A percentile compares a stretch with the other conserved stretches of the same genome.
Conservation (phyloP, 805 yeast species). For the Grigorovia yakushimaensis region DNA sequence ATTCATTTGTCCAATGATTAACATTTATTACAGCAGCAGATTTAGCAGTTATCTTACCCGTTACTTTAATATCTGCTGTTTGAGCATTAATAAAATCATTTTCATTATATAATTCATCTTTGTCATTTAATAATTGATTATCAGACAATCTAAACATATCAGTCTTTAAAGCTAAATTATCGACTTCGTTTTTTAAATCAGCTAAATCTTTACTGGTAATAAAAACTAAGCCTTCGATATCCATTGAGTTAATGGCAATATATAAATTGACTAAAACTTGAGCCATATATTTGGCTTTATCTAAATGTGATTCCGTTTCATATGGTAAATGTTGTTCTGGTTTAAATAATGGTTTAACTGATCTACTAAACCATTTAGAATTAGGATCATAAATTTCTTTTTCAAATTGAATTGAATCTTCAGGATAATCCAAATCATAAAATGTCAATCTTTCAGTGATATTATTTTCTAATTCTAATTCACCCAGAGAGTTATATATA, state of each 20-base stretch:
- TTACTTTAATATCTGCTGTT: slow-evolving; percentile 30
- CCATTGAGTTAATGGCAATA: slow-evolving; percentile 65
- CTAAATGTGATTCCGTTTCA: slow-evolving; percentile 53
- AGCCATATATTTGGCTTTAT: slow-evolving; percentile 62
- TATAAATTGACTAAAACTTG: slow-evolving; percentile 75
- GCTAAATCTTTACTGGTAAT: slow-evolving; percentile 63
- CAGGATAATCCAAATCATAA: slow-evolving; percentile 46
- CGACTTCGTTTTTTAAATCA: slow-evolving; percentile 29
- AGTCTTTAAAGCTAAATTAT: slow-evolving; percentile 45
- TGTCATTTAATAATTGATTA: slow-evolving; percentile 31
- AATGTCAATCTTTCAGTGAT: slow-evolving; percentile 27
- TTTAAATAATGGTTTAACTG: slow-evolving; percentile 26
- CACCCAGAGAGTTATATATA: slow-evolving; percentile 12
- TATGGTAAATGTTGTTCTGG: slow-evolving; percentile 54
- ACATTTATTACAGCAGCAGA: slow-evolving; percentile 69
- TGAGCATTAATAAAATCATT: slow-evolving; percentile 22
- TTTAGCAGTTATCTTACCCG: slow-evolving; percentile 52
- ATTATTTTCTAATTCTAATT: slow-evolving; percentile 17
- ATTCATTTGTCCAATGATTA: slow-evolving; percentile 80
- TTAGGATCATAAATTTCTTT: slow-evolving; percentile 24
- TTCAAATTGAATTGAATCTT: slow-evolving; percentile 28
- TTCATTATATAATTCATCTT: slow-evolving; percentile 26
- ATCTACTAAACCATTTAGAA: slow-evolving; percentile 34
- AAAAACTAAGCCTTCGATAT: slow-evolving; percentile 59
- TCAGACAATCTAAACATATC: slow-evolving; percentile 32